These are phyloP conservation scores for Plasmopara muralis DNA, from an alignment of 352 stramenopile genomes.

Conservation along the genomic window DNA sequence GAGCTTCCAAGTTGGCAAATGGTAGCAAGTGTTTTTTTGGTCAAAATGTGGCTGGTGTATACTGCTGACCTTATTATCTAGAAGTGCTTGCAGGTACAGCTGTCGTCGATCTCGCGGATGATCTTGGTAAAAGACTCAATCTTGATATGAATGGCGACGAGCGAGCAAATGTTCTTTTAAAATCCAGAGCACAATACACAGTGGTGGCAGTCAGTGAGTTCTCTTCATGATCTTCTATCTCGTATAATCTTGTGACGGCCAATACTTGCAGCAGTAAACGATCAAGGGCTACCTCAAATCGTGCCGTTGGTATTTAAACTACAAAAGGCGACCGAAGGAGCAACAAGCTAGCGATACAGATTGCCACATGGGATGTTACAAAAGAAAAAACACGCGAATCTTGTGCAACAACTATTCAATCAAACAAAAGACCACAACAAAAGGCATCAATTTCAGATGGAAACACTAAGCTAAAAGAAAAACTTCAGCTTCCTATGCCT, in stretches of 20 bases:
- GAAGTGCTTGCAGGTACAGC: constrained; percentile 35
- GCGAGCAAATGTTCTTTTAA: constrained; percentile 37
- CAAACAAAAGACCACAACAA: too few relatives aligned
- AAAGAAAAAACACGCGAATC: too few relatives aligned
- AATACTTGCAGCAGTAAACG: constrained; percentile 21
- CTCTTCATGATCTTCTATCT: neutral
- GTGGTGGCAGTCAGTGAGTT: constrained; percentile 51
- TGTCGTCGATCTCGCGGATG: constrained; percentile 49
- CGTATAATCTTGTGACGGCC: neutral
- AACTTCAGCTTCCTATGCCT: constrained; percentile 2
- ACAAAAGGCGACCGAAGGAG: constrained; percentile 9
- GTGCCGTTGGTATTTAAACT: constrained; percentile 36
- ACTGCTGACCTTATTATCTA: constrained; percentile 8
- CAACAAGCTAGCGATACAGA: neutral
- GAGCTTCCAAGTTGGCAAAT: constrained; percentile 44
- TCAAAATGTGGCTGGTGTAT: neutral
- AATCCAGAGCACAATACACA: constrained; percentile 37
- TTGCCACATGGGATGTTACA: too few relatives aligned
- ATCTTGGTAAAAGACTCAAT: constrained; percentile 34
- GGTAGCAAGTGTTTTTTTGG: constrained; percentile 14
- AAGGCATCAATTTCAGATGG: neutral
- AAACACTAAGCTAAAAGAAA: constrained; percentile 1
- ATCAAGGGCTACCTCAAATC: constrained; percentile 29
- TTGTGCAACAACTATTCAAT: too few relatives aligned
- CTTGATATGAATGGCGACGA: constrained; percentile 37